These are phyloP conservation scores for Colletotrichum coccodes DNA, from an alignment of 2,329 filamentous ascomycete genomes.

Conservation along the genomic window DNA sequence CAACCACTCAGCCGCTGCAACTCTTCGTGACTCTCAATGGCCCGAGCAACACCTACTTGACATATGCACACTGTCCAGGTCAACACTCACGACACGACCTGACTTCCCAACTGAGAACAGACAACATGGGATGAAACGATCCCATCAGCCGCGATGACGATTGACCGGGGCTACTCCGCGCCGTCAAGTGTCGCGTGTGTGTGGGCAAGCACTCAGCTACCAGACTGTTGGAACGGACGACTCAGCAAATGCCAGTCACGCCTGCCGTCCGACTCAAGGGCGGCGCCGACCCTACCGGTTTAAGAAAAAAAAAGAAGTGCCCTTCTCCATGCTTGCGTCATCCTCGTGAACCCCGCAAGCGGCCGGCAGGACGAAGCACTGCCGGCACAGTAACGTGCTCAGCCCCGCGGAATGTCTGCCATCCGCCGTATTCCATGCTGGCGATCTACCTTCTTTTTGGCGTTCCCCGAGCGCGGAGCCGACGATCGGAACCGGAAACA, in stretches of 20 bases:
- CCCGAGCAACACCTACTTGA: neutral
- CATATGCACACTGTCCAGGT: neutral
- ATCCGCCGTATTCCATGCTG: neutral
- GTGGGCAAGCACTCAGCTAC: constrained; percentile 10
- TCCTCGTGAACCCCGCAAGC: neutral
- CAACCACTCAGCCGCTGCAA: neutral
- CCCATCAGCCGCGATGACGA: constrained; percentile 12
- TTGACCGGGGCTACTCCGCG: neutral
- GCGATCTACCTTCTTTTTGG: neutral
- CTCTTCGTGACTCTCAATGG: neutral
- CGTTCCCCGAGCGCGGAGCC: neutral
- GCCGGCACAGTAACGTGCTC: neutral
- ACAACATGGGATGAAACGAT: constrained; percentile 17
- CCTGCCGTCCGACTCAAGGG: neutral
- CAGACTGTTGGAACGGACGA: neutral
- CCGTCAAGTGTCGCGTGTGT: constrained; percentile 23
- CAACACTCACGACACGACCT: neutral
- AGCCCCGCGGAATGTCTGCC: neutral
- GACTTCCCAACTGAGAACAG: neutral
- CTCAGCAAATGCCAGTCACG: neutral
- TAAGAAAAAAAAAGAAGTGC: neutral
- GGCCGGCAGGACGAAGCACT: neutral
- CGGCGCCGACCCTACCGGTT: neutral
- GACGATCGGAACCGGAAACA: constrained; percentile 14
- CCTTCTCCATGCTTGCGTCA: neutral